Evolutionary conservation across 2,329 filamentous ascomycete species (phyloP), one percentile per base, ranked within the genome.

Genomic region (Fusarium udum): DNA sequence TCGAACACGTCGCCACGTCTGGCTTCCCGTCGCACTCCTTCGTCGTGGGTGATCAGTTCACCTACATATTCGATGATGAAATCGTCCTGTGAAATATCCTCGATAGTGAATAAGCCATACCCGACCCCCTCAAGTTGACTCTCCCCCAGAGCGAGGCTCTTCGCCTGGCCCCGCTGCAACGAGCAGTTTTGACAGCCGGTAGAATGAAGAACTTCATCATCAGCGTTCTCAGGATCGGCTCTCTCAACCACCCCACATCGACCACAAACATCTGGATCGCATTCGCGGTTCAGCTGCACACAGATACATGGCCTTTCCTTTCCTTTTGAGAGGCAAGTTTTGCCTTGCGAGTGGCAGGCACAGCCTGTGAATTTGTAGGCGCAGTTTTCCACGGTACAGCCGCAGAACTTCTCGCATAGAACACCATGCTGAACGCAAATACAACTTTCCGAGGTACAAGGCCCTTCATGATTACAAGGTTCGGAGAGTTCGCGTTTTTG

Each of bases 41-140:
- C 93, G 53, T 90, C 87, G 43, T 89, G 87, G 9, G 89, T 91
- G 64, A 95, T 91, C 16, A 94, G 85, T 79, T 96, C 94, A 52
- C 94, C 94, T 4, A 90, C 90, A 79, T 96, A 96, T 79, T 96
- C 94, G 37, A 93, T 92, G 24, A 96, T 86, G 74, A 93, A 95
- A n/a, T 93, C 91, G 59, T 91, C 90, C 67, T 88, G 86, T 7
- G 84, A 84, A 68, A 94, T 90, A 61, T 90, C 85, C 77, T 94
- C 91, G 8, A 90, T 91, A 4, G 91, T 87, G 78, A 92, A 95
- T 0, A 96, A 85, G 0, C 93, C 94, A 71, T 94, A 94, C 0
- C 93, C 93, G 61, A 92, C 89, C 6, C 86, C 87, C 59, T 88
- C 86, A 18, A 95, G 87, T 69, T 90, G 89, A 52, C 92, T 95